Percentiles rank a stretch among this genome's conserved stretches.
These are phyloP conservation scores for Leptomonas seymouri DNA, from an alignment of 208 protist species.

Conservation along the genomic window DNA sequence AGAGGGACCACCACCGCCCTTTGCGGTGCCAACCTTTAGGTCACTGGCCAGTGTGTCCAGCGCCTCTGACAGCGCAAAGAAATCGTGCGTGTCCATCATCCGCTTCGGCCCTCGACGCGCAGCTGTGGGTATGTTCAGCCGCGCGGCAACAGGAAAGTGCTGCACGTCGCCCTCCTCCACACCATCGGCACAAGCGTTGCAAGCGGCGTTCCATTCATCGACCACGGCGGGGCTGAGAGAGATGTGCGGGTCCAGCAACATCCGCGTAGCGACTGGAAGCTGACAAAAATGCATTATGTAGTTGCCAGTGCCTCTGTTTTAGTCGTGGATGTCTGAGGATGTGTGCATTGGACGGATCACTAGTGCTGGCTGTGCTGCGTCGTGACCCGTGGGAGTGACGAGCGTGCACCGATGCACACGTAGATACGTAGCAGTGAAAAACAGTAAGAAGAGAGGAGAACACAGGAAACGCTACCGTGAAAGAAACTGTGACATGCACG, in stretches of 20 bases:
- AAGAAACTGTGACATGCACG: too few species aligned
- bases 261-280: conserved; percentile 20
- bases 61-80: conserved; percentile 53
- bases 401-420: too few species aligned
- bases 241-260: conserved; percentile 18
- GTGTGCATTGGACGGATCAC: too few species aligned
- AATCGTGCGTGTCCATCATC: conserved; percentile 45
- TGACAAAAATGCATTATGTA: conserved; percentile 9
- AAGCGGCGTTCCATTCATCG: conserved; percentile 9
- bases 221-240: background rate
- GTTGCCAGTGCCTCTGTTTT: too few species aligned
- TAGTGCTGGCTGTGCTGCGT: too few species aligned
- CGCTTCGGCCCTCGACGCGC: conserved; percentile 14
- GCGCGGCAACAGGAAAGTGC: background rate
- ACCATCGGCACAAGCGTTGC: background rate
- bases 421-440: too few species aligned
- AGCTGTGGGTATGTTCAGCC: background rate
- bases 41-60: conserved; percentile 44
- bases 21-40: conserved; percentile 6
- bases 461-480: too few species aligned
- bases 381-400: too few species aligned
- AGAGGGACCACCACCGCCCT: background rate
- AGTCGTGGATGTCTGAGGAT: too few species aligned
- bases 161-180: background rate
- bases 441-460: too few species aligned